A percentile compares a stretch with the other conserved stretches of the same genome.
Evolutionary conservation across 1,284 basidiomycete genomes (phyloP).

Genomic region (Austroboletus sp.): DNA sequence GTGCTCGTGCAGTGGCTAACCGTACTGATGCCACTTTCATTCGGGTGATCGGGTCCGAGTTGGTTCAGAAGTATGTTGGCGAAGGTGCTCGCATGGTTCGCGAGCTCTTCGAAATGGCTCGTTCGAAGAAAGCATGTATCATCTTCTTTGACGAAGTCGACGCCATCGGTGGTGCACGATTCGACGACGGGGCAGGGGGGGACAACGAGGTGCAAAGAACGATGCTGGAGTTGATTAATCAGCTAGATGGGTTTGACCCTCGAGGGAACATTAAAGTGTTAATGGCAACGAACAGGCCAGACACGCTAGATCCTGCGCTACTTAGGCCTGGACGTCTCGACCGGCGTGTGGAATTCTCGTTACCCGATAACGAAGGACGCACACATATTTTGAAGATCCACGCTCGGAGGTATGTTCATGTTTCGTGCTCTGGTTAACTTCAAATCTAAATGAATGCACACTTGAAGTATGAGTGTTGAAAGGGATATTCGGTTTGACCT

Average conservation of each 20-base stretch:
- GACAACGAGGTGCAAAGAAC: conserved; percentile 99
- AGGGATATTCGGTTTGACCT: conserved; percentile 96
- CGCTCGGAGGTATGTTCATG: conserved; percentile 63
- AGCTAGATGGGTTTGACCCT: conserved; percentile 97
- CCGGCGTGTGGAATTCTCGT: conserved; percentile 89
- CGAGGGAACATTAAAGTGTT: conserved; percentile 98
- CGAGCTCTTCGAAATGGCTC: conserved; percentile 98
- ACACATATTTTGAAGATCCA: conserved; percentile 97
- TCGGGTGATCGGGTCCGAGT: conserved; percentile 95
- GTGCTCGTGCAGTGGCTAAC: conserved; percentile 96
- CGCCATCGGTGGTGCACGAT: conserved; percentile 96
- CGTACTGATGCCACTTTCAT: conserved; percentile 99
- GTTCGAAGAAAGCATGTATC: conserved; percentile 98
- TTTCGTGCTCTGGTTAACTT: conserved; percentile 3
- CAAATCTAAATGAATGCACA: conserved; percentile 1
- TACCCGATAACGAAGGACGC: conserved; percentile 94
- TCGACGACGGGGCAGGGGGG: conserved; percentile 97
- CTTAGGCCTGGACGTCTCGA: conserved; percentile 94
- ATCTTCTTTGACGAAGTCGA: conserved; percentile 99
- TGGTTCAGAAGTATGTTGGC: conserved; percentile 99
- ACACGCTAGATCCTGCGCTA: conserved; percentile 95
- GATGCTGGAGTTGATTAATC: conserved; percentile 99
- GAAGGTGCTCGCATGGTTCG: conserved; percentile 99
- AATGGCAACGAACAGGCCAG: conserved; percentile 99
- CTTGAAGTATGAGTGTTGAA: conserved; percentile 88